Conservation (phyloP, 2,329 filamentous ascomycete species). For the Celoporthe dispersa region DNA sequence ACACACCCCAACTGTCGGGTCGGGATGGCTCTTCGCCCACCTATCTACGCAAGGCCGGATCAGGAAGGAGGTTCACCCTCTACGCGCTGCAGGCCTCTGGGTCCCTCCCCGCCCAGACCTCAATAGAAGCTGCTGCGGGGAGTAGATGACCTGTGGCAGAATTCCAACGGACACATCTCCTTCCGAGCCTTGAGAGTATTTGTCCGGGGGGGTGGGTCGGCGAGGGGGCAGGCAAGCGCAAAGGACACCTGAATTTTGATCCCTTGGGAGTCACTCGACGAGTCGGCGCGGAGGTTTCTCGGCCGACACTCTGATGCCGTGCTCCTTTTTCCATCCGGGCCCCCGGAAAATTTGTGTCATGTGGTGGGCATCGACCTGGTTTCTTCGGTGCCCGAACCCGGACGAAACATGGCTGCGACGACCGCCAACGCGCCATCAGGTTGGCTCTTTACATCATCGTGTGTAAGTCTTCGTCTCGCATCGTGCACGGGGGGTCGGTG, state of each 20-base stretch:
- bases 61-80: background rate
- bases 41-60: background rate
- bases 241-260: background rate
- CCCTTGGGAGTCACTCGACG: background rate
- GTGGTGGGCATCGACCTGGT: background rate
- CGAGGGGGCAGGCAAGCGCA: background rate
- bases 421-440: background rate
- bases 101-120: background rate
- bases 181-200: background rate
- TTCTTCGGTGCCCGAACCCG: constrained; percentile 9
- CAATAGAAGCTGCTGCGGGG: background rate
- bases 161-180: background rate
- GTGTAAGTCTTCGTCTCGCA: background rate
- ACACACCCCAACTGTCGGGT: background rate
- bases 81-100: background rate
- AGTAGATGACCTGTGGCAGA: background rate
- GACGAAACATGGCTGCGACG: constrained; percentile 4
- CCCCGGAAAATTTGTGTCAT: background rate
- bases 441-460: background rate
- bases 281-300: background rate
- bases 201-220: background rate
- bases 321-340: background rate
- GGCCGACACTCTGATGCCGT: background rate
- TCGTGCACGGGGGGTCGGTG: background rate
- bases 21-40: background rate